Conservation (phyloP, 441 rosid species). For the Populus hybrid region DNA sequence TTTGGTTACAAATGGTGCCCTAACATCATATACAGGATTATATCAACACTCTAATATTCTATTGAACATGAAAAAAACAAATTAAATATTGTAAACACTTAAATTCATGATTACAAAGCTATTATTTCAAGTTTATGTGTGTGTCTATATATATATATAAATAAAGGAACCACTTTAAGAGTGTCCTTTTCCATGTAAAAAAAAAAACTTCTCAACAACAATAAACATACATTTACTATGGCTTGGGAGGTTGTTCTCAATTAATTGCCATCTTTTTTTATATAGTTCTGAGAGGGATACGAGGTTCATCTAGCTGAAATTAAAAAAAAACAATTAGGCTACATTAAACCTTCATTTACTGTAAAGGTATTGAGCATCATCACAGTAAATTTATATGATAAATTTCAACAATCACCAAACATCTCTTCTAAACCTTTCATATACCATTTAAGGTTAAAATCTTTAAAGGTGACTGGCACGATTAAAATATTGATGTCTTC, state of each 20-base stretch:
- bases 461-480: too few relatives aligned
- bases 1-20: slow-evolving; percentile 88
- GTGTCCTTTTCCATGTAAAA: slow-evolving; percentile 61
- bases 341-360: not conserved
- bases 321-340: not conserved
- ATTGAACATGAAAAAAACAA: not conserved
- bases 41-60: slow-evolving; percentile 93
- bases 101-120: too few relatives aligned
- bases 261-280: slow-evolving; percentile 70
- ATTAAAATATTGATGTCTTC: too few relatives aligned
- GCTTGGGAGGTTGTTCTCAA: slow-evolving; percentile 61
- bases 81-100: too few relatives aligned
- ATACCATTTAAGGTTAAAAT: too few relatives aligned
- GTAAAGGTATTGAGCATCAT: too few relatives aligned
- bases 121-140: too few relatives aligned
- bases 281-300: slow-evolving; percentile 81
- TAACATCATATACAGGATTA: slow-evolving; percentile 55
- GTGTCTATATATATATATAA: too few relatives aligned
- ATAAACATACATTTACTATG: slow-evolving; percentile 86
- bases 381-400: too few relatives aligned
- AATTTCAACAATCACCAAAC: too few relatives aligned
- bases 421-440: too few relatives aligned
- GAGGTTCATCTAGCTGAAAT: slow-evolving; percentile 83
- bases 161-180: slow-evolving; percentile 62
- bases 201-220: slow-evolving; percentile 66